phyloP scores from a whole-genome alignment of 2,329 filamentous ascomycete genomes.

The Cercospora sp. region DNA sequence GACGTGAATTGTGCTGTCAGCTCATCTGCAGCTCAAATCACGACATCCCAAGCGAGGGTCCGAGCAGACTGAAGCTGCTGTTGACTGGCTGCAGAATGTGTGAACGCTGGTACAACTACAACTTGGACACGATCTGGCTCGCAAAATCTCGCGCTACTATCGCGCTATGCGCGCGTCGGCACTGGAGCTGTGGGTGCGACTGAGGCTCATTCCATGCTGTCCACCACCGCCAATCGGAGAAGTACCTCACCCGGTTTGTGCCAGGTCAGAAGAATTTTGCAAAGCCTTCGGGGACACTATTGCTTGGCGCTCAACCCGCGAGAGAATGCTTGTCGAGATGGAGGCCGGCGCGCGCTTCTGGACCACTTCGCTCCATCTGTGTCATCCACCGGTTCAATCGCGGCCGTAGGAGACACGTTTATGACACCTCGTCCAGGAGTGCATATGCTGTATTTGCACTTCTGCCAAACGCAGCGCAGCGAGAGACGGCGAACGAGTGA shows the following conservation, averaged over 20 bases:
- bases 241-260: not conserved
- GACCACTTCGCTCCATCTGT: not conserved
- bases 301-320: not conserved
- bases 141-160: not conserved
- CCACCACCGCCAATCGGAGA: not conserved
- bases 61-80: not conserved
- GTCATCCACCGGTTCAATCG: not conserved
- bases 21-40: conserved; percentile 19
- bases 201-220: not conserved
- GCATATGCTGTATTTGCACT: not conserved
- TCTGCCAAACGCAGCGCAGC: not conserved
- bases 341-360: not conserved
- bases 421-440: not conserved
- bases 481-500: not conserved
- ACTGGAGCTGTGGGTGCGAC: not conserved
- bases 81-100: conserved; percentile 4
- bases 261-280: not conserved
- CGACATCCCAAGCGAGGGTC: conserved; percentile 10
- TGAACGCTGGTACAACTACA: not conserved
- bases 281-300: not conserved
- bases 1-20: conserved; percentile 13
- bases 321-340: not conserved
- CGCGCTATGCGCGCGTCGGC: not conserved
- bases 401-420: not conserved
- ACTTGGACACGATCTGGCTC: not conserved